Conservation (phyloP, 2,329 filamentous ascomycete species). For the Balansia obtecta region DNA sequence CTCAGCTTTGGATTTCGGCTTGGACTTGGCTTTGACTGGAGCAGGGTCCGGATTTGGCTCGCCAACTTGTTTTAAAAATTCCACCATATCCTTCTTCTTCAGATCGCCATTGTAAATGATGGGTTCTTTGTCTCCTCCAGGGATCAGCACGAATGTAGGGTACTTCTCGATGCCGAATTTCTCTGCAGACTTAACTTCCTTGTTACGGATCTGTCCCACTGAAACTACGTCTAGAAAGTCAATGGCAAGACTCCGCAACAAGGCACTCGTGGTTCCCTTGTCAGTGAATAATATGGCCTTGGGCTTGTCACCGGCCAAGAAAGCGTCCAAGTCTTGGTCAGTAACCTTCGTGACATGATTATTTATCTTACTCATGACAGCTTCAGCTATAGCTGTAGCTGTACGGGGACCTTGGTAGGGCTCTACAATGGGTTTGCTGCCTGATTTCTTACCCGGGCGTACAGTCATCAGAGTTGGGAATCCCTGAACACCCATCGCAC, state of each 20-base stretch:
- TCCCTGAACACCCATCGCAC: constrained; percentile 74
- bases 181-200: constrained; percentile 59
- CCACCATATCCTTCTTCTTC: constrained; percentile 69
- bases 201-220: constrained; percentile 73
- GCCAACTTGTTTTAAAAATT: constrained; percentile 71
- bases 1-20: constrained; percentile 18
- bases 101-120: constrained; percentile 71
- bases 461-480: constrained; percentile 96
- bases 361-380: constrained; percentile 75
- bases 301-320: constrained; percentile 58
- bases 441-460: constrained; percentile 65
- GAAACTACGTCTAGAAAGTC: constrained; percentile 75
- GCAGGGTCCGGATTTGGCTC: constrained; percentile 65
- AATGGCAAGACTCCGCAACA: constrained; percentile 75
- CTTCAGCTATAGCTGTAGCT: constrained; percentile 79
- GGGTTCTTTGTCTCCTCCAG: constrained; percentile 54
- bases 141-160: constrained; percentile 70
- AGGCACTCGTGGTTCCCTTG: constrained; percentile 75
- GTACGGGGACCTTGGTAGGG: constrained; percentile 79
- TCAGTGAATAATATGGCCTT: constrained; percentile 91
- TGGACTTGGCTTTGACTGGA: constrained; percentile 26
- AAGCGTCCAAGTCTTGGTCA: constrained; percentile 67
- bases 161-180: constrained; percentile 67
- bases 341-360: constrained; percentile 78
- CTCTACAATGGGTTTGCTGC: constrained; percentile 67